Percentiles rank a stretch among this genome's conserved stretches.
Conservation (phyloP, 371 early-diverging fungal species). For the Mortierella sp. region DNA sequence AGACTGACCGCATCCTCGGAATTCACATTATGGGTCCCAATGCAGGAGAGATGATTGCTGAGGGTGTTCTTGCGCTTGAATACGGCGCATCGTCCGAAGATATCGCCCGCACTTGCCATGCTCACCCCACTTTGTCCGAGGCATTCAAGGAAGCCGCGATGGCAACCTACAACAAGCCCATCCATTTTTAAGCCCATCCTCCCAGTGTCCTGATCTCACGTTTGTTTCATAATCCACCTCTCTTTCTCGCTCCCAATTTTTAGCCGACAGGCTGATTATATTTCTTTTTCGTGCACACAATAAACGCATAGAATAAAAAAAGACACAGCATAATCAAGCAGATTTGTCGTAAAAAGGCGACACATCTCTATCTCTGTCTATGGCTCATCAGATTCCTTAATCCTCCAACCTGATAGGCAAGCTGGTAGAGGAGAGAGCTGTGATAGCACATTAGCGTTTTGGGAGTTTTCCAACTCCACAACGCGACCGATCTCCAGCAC, state of each 20-base stretch:
- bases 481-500: too few species aligned
- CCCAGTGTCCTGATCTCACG: too few species aligned
- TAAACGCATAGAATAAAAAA: constrained; percentile 11
- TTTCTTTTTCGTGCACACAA: neutral
- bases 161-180: constrained; percentile 64
- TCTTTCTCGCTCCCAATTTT: neutral
- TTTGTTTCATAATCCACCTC: constrained; percentile 8
- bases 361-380: too few species aligned
- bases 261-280: too few species aligned
- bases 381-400: too few species aligned
- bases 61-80: constrained; percentile 97
- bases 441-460: too few species aligned
- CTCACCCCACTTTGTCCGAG: constrained; percentile 97
- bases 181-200: constrained; percentile 57
- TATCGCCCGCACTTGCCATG: constrained; percentile 97
- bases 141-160: constrained; percentile 96
- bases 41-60: constrained; percentile 99
- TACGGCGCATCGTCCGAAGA: constrained; percentile 97
- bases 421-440: too few species aligned
- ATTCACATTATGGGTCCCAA: constrained; percentile 98
- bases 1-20: constrained; percentile 96
- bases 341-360: too few species aligned
- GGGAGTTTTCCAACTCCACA: too few species aligned
- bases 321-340: too few species aligned
- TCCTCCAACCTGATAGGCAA: too few species aligned